phyloP scores from a whole-genome alignment of 2,329 filamentous ascomycete species.

The Tolypocladium pustulatum region DNA sequence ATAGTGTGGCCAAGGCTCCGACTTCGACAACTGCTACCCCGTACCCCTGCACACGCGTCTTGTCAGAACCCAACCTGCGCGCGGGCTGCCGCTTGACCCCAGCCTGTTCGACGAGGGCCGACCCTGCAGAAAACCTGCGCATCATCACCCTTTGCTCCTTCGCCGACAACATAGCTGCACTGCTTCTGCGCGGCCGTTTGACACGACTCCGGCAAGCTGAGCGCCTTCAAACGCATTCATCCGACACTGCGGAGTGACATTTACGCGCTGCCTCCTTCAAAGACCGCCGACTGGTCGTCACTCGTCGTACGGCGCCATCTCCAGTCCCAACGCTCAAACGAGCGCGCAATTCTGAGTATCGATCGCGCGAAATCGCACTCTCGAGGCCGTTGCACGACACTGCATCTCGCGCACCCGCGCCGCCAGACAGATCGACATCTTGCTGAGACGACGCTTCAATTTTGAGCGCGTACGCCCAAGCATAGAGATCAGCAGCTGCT shows the following conservation, averaged over 20 bases:
- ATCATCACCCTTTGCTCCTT: too few relatives aligned
- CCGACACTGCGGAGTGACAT: not conserved
- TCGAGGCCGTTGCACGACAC: not conserved
- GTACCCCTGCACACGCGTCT: conserved; percentile 1
- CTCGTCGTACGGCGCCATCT: not conserved
- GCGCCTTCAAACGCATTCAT: not conserved
- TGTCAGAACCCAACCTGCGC: not conserved
- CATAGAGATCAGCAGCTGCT: not conserved
- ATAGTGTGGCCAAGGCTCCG: not conserved
- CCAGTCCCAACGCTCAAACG: not conserved
- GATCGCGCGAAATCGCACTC: not conserved
- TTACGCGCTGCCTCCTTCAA: not conserved
- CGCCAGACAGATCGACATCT: not conserved
- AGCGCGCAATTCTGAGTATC: not conserved
- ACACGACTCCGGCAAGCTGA: not conserved
- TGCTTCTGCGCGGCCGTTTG: not conserved
- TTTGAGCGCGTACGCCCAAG: not conserved
- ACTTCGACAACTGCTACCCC: not conserved
- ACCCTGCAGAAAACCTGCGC: conserved; percentile 4
- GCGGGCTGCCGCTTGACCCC: conserved; percentile 1
- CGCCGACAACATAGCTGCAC: not conserved
- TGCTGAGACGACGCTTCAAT: not conserved
- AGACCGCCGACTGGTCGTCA: not conserved
- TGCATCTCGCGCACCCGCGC: not conserved
- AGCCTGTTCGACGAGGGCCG: conserved; percentile 2